These are phyloP conservation scores for Colletotrichum horii DNA, from an alignment of 2,329 filamentous ascomycete genomes.

Conservation along the genomic window DNA sequence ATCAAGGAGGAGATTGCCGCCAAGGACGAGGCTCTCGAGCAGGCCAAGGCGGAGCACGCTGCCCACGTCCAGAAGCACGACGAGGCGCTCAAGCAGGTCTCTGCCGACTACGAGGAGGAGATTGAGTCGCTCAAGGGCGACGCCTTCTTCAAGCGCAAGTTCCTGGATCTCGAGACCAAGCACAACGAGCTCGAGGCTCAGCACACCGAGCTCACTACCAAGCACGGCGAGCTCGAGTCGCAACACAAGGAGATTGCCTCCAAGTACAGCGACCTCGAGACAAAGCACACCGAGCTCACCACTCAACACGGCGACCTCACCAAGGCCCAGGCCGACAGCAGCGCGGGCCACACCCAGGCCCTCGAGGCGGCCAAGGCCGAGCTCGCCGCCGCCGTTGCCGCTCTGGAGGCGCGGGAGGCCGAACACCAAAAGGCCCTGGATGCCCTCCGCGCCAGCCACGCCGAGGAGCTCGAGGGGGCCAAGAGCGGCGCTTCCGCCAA, in stretches of 20 bases:
- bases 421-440: conserved; percentile 61
- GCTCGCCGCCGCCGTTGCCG: conserved; percentile 47
- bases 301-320: conserved; percentile 34
- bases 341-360: conserved; percentile 44
- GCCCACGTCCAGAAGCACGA: conserved; percentile 53
- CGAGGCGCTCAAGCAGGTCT: conserved; percentile 62
- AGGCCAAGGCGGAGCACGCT: conserved; percentile 55
- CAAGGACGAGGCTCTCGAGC: conserved; percentile 55
- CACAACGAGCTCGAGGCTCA: conserved; percentile 54
- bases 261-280: conserved; percentile 44
- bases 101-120: conserved; percentile 67
- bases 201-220: conserved; percentile 28
- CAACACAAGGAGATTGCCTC: too few relatives aligned
- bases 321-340: conserved; percentile 34
- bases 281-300: conserved; percentile 34
- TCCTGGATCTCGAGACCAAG: conserved; percentile 63
- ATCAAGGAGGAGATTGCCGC: conserved; percentile 49
- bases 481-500: conserved; percentile 58
- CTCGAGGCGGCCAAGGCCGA: conserved; percentile 48
- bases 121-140: conserved; percentile 68
- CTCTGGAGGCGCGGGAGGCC: conserved; percentile 55
- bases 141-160: conserved; percentile 69
- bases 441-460: conserved; percentile 60
- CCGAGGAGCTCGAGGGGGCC: conserved; percentile 62
- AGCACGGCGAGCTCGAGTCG: conserved; percentile 45